These are phyloP conservation scores for Buxus sempervirens DNA, from an alignment of 164 flowering plant species.

Conservation along the genomic window DNA sequence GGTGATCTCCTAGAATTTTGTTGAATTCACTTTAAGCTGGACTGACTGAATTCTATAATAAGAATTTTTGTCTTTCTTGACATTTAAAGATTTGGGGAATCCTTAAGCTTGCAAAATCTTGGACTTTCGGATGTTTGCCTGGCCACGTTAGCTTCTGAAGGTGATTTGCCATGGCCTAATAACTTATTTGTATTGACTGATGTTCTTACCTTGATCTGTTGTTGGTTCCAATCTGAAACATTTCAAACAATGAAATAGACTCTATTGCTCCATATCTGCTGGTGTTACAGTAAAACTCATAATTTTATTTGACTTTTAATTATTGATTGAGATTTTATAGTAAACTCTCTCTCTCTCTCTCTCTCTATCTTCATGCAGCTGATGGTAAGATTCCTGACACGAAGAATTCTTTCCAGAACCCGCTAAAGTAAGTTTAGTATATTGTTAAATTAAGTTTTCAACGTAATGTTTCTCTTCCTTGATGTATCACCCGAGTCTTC, in stretches of 20 bases:
- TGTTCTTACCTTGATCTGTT: neutral
- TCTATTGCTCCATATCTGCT: neutral
- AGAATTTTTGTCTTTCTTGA: conserved; percentile 27
- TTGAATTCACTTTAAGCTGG: neutral
- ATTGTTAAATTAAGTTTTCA: neutral
- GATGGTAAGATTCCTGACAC: conserved; percentile 13
- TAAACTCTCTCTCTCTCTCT: neutral
- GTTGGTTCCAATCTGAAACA: neutral
- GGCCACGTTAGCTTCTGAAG: conserved; percentile 74
- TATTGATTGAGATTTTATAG: too few relatives aligned
- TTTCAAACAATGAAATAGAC: neutral
- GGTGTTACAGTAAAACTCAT: too few relatives aligned
- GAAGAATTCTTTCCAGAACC: conserved; percentile 5
- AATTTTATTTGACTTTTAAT: neutral
- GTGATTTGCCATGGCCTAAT: conserved; percentile 21
- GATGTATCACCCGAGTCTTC: neutral
- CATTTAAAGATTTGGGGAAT: conserved; percentile 53
- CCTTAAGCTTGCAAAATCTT: conserved; percentile 51
- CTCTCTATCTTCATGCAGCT: conserved; percentile 6
- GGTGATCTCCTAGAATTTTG: too few relatives aligned
- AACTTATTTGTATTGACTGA: too few relatives aligned
- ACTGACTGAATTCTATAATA: neutral
- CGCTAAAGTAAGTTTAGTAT: conserved; percentile 13
- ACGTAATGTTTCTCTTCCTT: neutral
- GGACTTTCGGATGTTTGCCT: conserved; percentile 80